Percentiles rank a stretch among this genome's conserved stretches.
Conservation (phyloP, 2,329 filamentous ascomycete species). For the Pseudogymnoascus sp. region DNA sequence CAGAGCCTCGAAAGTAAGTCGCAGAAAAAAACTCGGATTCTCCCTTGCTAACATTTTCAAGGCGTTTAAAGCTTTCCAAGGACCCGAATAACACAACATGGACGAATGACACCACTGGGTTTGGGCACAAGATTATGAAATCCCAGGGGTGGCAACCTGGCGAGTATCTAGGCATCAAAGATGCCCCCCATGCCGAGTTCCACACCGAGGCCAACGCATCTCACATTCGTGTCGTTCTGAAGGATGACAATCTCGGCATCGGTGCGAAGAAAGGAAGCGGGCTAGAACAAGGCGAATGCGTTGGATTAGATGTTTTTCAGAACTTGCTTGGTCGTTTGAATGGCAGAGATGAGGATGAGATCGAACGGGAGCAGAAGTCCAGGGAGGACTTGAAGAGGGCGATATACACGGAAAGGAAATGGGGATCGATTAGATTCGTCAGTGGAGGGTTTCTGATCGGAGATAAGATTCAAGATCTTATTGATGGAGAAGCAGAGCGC, state of each 20-base stretch:
- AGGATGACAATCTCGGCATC: conserved; percentile 85
- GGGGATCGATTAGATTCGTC: conserved; percentile 78
- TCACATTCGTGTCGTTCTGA: conserved; percentile 75
- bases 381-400: conserved; percentile 63
- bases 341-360: conserved; percentile 67
- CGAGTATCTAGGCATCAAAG: conserved; percentile 67
- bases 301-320: conserved; percentile 79
- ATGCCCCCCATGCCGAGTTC: conserved; percentile 65
- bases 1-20: conserved; percentile 56
- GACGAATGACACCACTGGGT: conserved; percentile 71
- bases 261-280: conserved; percentile 71
- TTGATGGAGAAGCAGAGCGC: conserved; percentile 29
- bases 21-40: conserved; percentile 23
- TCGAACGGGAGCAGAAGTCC: conserved; percentile 61
- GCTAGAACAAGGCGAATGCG: conserved; percentile 58
- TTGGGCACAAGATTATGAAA: conserved; percentile 82
- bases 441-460: conserved; percentile 65
- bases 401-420: conserved; percentile 65
- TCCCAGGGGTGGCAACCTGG: conserved; percentile 88
- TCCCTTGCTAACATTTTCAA: conserved; percentile 12
- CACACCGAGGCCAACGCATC: conserved; percentile 75
- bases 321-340: conserved; percentile 82
- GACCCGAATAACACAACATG: conserved; percentile 96
- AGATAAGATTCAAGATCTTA: conserved; percentile 44
- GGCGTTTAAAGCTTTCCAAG: conserved; percentile 59